A percentile compares a stretch with the other conserved stretches of the same genome.
phyloP scores from a whole-genome alignment of 2,329 filamentous ascomycete species.

The Scleromitrula shiraiana region DNA sequence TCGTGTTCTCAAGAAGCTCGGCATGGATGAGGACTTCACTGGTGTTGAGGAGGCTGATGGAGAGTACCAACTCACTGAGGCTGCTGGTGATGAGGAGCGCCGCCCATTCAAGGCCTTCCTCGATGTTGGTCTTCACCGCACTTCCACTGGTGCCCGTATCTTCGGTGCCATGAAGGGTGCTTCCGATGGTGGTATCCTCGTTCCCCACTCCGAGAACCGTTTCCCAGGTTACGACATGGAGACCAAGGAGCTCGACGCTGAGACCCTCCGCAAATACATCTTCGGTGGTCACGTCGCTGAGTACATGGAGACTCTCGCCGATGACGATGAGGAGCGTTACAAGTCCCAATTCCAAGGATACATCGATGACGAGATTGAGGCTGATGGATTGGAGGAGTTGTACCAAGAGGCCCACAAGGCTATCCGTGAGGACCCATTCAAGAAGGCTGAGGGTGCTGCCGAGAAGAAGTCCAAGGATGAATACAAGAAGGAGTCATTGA shows the following conservation, averaged over 20 bases:
- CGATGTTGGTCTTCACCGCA: slow-evolving; percentile 94
- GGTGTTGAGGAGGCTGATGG: slow-evolving; percentile 97
- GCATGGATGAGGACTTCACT: slow-evolving; percentile 82
- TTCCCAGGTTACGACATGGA: slow-evolving; percentile 99
- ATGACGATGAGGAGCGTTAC: slow-evolving; percentile 99
- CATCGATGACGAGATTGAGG: slow-evolving; percentile 93
- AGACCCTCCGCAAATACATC: slow-evolving; percentile 98
- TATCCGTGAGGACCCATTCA: slow-evolving; percentile 97
- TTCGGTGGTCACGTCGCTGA: slow-evolving; percentile 96
- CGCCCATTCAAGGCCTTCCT: slow-evolving; percentile 99
- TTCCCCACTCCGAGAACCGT: slow-evolving; percentile 98
- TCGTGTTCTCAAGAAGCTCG: slow-evolving; percentile 94
- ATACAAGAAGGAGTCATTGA: slow-evolving; percentile 92
- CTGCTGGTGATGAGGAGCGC: slow-evolving; percentile 77
- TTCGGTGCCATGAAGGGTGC: slow-evolving; percentile 99
- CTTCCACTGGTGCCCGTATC: slow-evolving; percentile 96
- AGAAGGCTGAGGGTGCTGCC: slow-evolving; percentile 69
- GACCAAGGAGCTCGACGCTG: slow-evolving; percentile 93
- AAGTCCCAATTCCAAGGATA: slow-evolving; percentile 97
- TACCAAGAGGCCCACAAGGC: slow-evolving; percentile 91
- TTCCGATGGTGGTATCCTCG: slow-evolving; percentile 91
- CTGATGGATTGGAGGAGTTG: slow-evolving; percentile 92
- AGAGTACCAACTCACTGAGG: slow-evolving; percentile 94
- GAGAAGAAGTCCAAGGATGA: slow-evolving; percentile 96
- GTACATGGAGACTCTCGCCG: slow-evolving; percentile 99